These are phyloP conservation scores for Boletus coccyginus DNA, from an alignment of 768 basidiomycete species.

Conservation along the genomic window DNA sequence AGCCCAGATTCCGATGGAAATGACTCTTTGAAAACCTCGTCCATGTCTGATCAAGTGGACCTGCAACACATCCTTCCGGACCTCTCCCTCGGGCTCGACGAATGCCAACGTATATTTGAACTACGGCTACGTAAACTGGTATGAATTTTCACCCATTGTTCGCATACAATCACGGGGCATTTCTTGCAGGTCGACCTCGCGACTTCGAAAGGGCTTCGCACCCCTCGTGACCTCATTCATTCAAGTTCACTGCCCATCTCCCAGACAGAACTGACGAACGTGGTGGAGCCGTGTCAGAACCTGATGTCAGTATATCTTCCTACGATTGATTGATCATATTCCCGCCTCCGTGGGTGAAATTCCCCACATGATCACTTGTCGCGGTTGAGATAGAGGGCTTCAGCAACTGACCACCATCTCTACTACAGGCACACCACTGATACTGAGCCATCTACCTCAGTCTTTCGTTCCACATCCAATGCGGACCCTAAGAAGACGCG, in stretches of 20 bases:
- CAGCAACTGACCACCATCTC: too few relatives aligned
- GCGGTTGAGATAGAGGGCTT: too few relatives aligned
- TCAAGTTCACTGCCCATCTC: neutral
- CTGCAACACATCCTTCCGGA: neutral
- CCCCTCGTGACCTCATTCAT: neutral
- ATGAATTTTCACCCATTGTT: neutral
- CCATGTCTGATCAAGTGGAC: neutral
- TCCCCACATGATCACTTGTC: too few relatives aligned
- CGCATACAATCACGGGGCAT: neutral
- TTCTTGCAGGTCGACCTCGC: neutral
- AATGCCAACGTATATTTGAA: conserved; percentile 4
- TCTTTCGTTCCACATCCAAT: neutral
- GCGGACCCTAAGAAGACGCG: neutral
- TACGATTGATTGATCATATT: too few relatives aligned
- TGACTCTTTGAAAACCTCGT: neutral
- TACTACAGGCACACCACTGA: neutral
- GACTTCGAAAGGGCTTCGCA: neutral
- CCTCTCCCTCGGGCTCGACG: neutral
- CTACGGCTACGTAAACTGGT: neutral
- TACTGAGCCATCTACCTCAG: neutral
- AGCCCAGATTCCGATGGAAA: neutral
- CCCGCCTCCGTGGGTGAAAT: neutral
- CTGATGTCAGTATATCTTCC: neutral
- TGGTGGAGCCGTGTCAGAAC: neutral
- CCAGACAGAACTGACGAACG: neutral